phyloP scores from a whole-genome alignment of 345 rosid species.

The Hypericum androsaemum region DNA sequence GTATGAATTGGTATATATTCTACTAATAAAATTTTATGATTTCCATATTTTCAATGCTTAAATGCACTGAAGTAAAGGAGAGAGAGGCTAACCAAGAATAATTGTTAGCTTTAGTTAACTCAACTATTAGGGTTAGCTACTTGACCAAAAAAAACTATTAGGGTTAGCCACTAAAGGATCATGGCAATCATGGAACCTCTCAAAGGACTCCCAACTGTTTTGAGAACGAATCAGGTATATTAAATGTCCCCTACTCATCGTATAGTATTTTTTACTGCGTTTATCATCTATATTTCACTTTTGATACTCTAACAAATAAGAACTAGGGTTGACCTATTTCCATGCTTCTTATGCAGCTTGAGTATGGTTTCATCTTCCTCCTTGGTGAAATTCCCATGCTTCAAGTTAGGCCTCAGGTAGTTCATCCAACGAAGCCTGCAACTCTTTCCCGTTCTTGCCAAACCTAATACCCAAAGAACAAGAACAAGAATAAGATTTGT shows the following conservation, averaged over 20 bases:
- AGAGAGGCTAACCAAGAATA: too few relatives aligned
- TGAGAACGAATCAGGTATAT: too few relatives aligned
- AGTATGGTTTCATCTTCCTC: constrained; percentile 43
- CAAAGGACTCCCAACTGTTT: too few relatives aligned
- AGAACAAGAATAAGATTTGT: background rate
- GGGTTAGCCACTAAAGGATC: too few relatives aligned
- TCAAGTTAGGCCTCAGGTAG: constrained; percentile 45
- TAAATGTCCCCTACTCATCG: background rate
- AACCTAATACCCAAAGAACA: constrained; percentile 23
- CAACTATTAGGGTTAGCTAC: too few relatives aligned
- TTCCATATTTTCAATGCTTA: too few relatives aligned
- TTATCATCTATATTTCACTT: background rate
- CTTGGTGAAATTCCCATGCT: constrained; percentile 42
- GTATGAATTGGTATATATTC: too few relatives aligned
- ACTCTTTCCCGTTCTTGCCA: constrained; percentile 54
- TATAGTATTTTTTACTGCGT: background rate
- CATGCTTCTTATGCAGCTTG: constrained; percentile 31
- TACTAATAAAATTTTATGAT: too few relatives aligned
- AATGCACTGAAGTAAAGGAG: too few relatives aligned
- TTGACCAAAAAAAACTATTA: too few relatives aligned
- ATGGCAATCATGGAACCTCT: too few relatives aligned
- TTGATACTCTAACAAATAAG: background rate
- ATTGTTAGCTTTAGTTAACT: too few relatives aligned
- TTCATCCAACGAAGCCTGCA: constrained; percentile 69
- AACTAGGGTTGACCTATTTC: constrained; percentile 31